These are phyloP conservation scores for Tricholoma hemisulphureum DNA, from an alignment of 768 basidiomycete genomes.

Conservation along the genomic window DNA sequence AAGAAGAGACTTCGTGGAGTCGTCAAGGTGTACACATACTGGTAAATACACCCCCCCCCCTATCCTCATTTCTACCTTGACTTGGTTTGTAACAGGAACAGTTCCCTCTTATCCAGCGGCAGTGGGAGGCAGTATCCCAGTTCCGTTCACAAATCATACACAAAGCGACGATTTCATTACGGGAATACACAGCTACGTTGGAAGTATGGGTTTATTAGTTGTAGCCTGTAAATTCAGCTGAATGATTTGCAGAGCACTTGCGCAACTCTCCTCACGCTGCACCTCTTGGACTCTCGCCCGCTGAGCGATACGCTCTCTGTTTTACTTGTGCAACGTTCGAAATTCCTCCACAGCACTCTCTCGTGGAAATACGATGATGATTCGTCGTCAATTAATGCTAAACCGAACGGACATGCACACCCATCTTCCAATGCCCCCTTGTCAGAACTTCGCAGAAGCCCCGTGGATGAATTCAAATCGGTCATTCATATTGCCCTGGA, in stretches of 20 bases:
- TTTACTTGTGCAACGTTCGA: conserved; percentile 69
- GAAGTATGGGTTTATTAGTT: conserved; percentile 42
- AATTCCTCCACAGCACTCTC: conserved; percentile 49
- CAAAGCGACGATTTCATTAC: conserved; percentile 79
- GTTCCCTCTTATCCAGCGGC: conserved; percentile 85
- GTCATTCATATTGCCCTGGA: conserved; percentile 51
- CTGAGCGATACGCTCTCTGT: conserved; percentile 68
- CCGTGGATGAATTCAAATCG: conserved; percentile 53
- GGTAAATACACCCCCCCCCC: conserved; percentile 37
- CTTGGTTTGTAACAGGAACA: conserved; percentile 53
- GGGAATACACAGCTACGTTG: conserved; percentile 52
- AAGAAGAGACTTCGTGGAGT: conserved; percentile 61
- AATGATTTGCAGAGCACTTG: conserved; percentile 56
- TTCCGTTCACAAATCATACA: conserved; percentile 89
- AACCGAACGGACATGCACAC: conserved; percentile 35
- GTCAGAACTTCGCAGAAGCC: conserved; percentile 29
- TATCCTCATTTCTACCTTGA: background rate
- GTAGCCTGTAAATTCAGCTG: background rate
- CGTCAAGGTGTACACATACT: conserved; percentile 59
- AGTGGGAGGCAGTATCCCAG: conserved; percentile 88
- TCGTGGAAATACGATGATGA: conserved; percentile 28
- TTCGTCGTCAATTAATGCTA: conserved; percentile 11
- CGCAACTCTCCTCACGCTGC: conserved; percentile 76
- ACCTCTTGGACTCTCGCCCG: conserved; percentile 86
- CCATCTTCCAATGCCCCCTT: conserved; percentile 13